Evolutionary conservation across 164 flowering plant genomes (phyloP).

Genomic region (Malania oleifera): DNA sequence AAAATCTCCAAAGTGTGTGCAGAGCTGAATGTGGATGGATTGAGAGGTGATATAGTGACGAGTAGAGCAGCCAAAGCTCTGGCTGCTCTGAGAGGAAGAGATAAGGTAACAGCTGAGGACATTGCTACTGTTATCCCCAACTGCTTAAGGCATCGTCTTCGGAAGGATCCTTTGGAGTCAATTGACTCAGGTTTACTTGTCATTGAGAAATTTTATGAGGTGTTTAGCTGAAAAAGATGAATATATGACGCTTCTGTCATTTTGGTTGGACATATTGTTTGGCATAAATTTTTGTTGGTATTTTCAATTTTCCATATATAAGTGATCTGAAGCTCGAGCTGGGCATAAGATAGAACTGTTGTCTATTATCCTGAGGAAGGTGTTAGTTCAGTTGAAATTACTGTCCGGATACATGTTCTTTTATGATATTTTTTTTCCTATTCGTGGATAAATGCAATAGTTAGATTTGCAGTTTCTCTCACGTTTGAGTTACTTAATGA

Average conservation of each 20-base stretch:
- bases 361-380: slow-evolving; percentile 4
- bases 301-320: not conserved
- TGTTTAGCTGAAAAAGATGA: slow-evolving; percentile 53
- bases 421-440: too few species aligned
- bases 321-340: slow-evolving; percentile 5
- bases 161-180: slow-evolving; percentile 95
- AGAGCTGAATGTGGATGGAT: slow-evolving; percentile 88
- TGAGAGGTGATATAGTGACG: slow-evolving; percentile 87
- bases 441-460: too few species aligned
- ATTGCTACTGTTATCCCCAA: slow-evolving; percentile 95
- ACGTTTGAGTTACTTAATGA: too few species aligned
- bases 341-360: too few species aligned
- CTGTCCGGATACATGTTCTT: too few species aligned
- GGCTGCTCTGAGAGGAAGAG: slow-evolving; percentile 88
- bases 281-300: slow-evolving; percentile 1
- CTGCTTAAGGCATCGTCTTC: slow-evolving; percentile 89
- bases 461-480: too few species aligned
- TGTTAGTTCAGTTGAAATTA: slow-evolving; percentile 6
- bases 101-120: slow-evolving; percentile 75
- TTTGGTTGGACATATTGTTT: slow-evolving; percentile 3
- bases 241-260: not conserved
- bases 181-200: slow-evolving; percentile 95
- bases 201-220: slow-evolving; percentile 87
- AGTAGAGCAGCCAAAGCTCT: slow-evolving; percentile 93
- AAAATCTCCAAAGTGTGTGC: slow-evolving; percentile 94